Evolutionary conservation across 176 grass and related monocot species (phyloP).

Genomic region (Carex scoparia): DNA sequence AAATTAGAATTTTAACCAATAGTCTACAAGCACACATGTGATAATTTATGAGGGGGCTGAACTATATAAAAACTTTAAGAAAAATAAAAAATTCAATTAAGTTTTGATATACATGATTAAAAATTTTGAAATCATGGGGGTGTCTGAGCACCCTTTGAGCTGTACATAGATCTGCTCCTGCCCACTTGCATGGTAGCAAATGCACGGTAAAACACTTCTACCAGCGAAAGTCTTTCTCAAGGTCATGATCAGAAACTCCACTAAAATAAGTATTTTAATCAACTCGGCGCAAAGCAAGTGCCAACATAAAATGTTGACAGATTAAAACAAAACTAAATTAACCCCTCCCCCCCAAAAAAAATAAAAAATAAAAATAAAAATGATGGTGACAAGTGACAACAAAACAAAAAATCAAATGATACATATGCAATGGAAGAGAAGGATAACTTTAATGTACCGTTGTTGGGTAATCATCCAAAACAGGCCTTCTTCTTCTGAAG

Average conservation of each 20-base stretch:
- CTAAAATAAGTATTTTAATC: not conserved
- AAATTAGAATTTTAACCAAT: no score
- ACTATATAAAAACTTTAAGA: no score
- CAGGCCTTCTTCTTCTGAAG: slow-evolving; percentile 60
- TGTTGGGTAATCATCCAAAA: slow-evolving; percentile 71
- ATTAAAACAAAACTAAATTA: not conserved
- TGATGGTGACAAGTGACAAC: not conserved
- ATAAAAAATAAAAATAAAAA: not conserved
- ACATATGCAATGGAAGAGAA: not conserved
- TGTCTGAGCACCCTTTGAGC: no score
- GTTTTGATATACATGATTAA: no score
- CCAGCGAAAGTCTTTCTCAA: not conserved
- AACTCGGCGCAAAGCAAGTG: not conserved
- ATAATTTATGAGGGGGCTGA: no score
- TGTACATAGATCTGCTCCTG: no score
- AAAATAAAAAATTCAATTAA: no score
- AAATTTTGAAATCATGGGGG: no score
- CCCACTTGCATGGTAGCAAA: not conserved
- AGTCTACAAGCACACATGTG: no score
- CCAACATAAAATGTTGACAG: not conserved
- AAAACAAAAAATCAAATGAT: not conserved
- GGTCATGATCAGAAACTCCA: not conserved
- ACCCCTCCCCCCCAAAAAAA: not conserved
- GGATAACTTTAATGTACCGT: slow-evolving; percentile 37
- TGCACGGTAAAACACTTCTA: not conserved